Evolutionary conservation across 164 flowering plant species (phyloP).

Genomic region (Piper longum): DNA sequence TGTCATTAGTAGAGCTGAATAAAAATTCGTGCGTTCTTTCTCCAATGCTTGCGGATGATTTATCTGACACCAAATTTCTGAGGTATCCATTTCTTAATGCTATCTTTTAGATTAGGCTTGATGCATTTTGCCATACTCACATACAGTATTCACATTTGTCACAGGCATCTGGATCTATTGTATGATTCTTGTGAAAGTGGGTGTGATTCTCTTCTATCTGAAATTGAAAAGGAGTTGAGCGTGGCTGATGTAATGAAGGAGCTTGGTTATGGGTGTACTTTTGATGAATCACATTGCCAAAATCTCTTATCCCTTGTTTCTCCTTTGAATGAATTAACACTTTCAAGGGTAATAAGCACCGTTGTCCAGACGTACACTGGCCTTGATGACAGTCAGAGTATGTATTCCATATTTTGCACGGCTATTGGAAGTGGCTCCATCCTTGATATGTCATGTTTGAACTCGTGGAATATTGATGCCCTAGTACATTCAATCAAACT

Average conservation of each 20-base stretch:
- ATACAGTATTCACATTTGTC: slow-evolving; percentile 1
- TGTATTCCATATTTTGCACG: slow-evolving; percentile 41
- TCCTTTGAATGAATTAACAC: slow-evolving; percentile 58
- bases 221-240: slow-evolving; percentile 75
- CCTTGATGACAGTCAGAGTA: slow-evolving; percentile 52
- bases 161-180: slow-evolving; percentile 52
- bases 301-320: slow-evolving; percentile 58
- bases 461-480: slow-evolving; percentile 70
- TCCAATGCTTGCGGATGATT: slow-evolving; percentile 52
- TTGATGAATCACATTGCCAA: slow-evolving; percentile 55
- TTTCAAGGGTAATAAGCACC: slow-evolving; percentile 57
- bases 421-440: slow-evolving; percentile 42
- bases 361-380: slow-evolving; percentile 51
- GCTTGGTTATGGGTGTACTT: slow-evolving; percentile 87
- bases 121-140: neutral
- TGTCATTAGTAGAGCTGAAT: slow-evolving; percentile 33
- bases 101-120: neutral
- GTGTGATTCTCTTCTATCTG: slow-evolving; percentile 65
- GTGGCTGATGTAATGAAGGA: slow-evolving; percentile 76
- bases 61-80: slow-evolving; percentile 29
- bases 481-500: slow-evolving; percentile 72
- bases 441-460: slow-evolving; percentile 36
- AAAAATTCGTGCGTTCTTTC: slow-evolving; percentile 30
- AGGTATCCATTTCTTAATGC: slow-evolving; percentile 26
- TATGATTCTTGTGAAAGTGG: slow-evolving; percentile 41